A percentile compares a stretch with the other conserved stretches of the same genome.
phyloP scores from a whole-genome alignment of 768 basidiomycete genomes.

The Auricularia auricula-judae region DNA sequence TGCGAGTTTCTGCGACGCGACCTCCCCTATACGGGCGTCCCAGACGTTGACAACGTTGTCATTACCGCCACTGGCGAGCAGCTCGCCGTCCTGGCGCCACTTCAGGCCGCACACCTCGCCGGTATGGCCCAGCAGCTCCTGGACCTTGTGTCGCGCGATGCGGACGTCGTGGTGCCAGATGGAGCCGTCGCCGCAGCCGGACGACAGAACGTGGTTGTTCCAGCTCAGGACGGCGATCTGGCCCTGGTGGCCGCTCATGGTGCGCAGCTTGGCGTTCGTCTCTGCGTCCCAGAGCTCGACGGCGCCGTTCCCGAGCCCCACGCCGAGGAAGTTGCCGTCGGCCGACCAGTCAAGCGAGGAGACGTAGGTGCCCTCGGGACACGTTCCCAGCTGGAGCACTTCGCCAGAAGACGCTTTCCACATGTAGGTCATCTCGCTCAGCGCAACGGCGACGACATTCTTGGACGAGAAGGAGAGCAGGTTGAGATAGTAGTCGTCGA shows the following conservation, averaged over 20 bases:
- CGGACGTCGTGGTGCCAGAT: slow-evolving; percentile 97
- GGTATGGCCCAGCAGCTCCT: slow-evolving; percentile 79
- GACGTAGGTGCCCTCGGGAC: slow-evolving; percentile 64
- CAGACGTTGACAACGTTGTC: slow-evolving; percentile 98
- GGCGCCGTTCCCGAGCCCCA: slow-evolving; percentile 71
- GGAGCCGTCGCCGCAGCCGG: slow-evolving; percentile 86
- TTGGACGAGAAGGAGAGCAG: slow-evolving; percentile 79
- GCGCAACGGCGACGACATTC: slow-evolving; percentile 83
- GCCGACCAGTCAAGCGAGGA: slow-evolving; percentile 70
- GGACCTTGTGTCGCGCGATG: slow-evolving; percentile 75
- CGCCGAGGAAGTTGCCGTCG: slow-evolving; percentile 60
- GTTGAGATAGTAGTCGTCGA: slow-evolving; percentile 95
- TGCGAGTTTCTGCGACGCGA: slow-evolving; percentile 23
- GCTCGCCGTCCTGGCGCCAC: slow-evolving; percentile 80
- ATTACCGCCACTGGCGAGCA: slow-evolving; percentile 91
- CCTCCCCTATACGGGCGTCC: slow-evolving; percentile 72
- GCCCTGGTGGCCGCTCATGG: slow-evolving; percentile 81
- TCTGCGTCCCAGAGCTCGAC: slow-evolving; percentile 96
- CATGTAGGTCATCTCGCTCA: slow-evolving; percentile 79
- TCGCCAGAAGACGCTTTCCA: slow-evolving; percentile 88
- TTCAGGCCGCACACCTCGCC: slow-evolving; percentile 90
- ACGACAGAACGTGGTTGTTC: slow-evolving; percentile 76
- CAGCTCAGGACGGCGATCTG: slow-evolving; percentile 82
- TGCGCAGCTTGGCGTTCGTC: slow-evolving; percentile 63
- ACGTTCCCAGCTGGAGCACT: slow-evolving; percentile 69